These are phyloP conservation scores for Aspergillus latus DNA, from an alignment of 2,329 filamentous ascomycete species.

Conservation along the genomic window DNA sequence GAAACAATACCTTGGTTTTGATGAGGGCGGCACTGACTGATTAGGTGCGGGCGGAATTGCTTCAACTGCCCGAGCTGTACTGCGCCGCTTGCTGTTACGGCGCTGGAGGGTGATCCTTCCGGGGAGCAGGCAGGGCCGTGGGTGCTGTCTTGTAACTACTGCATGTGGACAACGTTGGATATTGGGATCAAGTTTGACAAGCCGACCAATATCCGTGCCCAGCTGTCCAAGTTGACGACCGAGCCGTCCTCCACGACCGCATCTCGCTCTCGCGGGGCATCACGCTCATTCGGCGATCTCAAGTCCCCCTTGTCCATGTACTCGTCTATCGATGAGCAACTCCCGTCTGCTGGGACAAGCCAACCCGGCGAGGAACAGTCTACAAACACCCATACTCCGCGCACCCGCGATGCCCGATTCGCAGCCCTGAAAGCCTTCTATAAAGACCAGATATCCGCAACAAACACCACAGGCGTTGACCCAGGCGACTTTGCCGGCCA, in stretches of 20 bases:
- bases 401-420: constrained; percentile 70
- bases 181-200: constrained; percentile 89
- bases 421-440: constrained; percentile 76
- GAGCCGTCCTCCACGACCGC: constrained; percentile 21
- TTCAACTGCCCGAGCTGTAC: constrained; percentile 92
- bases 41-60: constrained; percentile 86
- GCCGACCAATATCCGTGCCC: constrained; percentile 78
- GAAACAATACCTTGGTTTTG: not conserved
- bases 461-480: constrained; percentile 56
- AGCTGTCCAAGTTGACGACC: constrained; percentile 69
- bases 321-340: constrained; percentile 36
- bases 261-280: constrained; percentile 40
- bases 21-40: not conserved
- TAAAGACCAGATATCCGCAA: constrained; percentile 67
- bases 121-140: constrained; percentile 60
- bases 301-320: constrained; percentile 41
- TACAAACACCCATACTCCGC: constrained; percentile 33
- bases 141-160: constrained; percentile 83
- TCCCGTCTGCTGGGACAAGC: constrained; percentile 24
- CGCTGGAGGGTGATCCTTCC: constrained; percentile 55
- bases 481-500: constrained; percentile 50
- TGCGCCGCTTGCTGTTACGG: constrained; percentile 72
- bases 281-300: constrained; percentile 39
- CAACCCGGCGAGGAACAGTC: constrained; percentile 30
- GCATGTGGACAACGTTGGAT: constrained; percentile 87